A percentile compares a stretch with the other conserved stretches of the same genome.
phyloP scores from a whole-genome alignment of 164 flowering plant genomes.

The Akebia trifoliata region DNA sequence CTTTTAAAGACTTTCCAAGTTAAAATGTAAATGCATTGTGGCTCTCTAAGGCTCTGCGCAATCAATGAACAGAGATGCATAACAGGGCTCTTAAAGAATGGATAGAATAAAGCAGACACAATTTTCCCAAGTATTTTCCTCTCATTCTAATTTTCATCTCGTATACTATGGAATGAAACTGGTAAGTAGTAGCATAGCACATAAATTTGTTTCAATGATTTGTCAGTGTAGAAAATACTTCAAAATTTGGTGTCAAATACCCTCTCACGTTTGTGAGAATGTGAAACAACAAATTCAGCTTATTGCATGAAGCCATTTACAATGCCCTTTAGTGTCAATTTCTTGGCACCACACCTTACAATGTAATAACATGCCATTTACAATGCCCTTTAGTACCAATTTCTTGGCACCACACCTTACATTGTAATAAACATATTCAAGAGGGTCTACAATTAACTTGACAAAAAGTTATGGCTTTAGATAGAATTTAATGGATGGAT shows the following conservation, averaged over 20 bases:
- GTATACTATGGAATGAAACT: background rate
- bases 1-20: background rate
- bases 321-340: background rate
- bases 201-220: background rate
- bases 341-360: background rate
- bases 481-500: too few relatives aligned
- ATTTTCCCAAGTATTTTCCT: background rate
- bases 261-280: background rate
- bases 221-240: background rate
- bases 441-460: too few relatives aligned
- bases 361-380: too few relatives aligned
- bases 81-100: background rate
- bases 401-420: background rate
- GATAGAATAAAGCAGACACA: background rate
- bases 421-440: too few relatives aligned
- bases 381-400: background rate
- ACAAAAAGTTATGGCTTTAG: too few relatives aligned
- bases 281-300: background rate
- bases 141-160: background rate
- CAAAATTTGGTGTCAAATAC: background rate
- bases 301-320: background rate
- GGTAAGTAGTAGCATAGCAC: too few relatives aligned
- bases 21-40: background rate
- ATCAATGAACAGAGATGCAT: background rate
- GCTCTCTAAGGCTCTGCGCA: background rate